Base-by-base conservation (phyloP, 345 rosid genomes). In the Melaleuca quinquenervia region DNA sequence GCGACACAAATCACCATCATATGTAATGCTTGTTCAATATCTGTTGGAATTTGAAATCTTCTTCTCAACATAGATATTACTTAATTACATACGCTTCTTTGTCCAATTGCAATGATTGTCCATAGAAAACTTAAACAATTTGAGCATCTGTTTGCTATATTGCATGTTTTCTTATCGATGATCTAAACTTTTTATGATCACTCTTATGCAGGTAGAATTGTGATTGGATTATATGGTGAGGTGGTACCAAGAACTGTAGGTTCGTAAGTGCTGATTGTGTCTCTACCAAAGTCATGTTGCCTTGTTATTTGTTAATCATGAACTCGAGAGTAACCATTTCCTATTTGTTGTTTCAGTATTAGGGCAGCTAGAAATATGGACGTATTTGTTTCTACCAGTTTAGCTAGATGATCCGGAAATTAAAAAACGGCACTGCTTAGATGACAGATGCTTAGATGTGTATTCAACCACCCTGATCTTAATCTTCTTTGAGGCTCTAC, bases 161-260 rank as follows among this genome's bases (percentile, higher is more conserved):
- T 85, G 70, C 45, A 70, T 8, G 11, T 9, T 32, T 45, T 70
- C 89, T 60, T 60, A 27, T 84, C 32, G 41, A 84, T 75, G 83
- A 74, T 84, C n/a, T 75, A 76, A 45, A 82, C 76, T 70, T 51
- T 36, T 82, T 14, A 3, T 51, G 45, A 20, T 50, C 32, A n/a
- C 50, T 56, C 55, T 87, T 88, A 29, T 95, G 91, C 95, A 96
- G 99, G 99, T 89, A 95, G 99, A 90, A 97, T 97, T 24, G 92
- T 97, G 87, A 93, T 95, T 90, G 99, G 99, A 89, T 89, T 97
- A 87, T 96, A 97, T 89, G 99, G 99, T 70, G 83, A 89, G 88
- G 94, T 90, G 89, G 99, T 94, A 84, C 98, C 98, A 44, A 96
- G 91, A 93, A 97, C 98, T 84, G 99, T 93, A 86, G 99, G 99